Evolutionary conservation across 2,329 filamentous ascomycete species (phyloP).

Genomic region (Penicillium vulpinum): DNA sequence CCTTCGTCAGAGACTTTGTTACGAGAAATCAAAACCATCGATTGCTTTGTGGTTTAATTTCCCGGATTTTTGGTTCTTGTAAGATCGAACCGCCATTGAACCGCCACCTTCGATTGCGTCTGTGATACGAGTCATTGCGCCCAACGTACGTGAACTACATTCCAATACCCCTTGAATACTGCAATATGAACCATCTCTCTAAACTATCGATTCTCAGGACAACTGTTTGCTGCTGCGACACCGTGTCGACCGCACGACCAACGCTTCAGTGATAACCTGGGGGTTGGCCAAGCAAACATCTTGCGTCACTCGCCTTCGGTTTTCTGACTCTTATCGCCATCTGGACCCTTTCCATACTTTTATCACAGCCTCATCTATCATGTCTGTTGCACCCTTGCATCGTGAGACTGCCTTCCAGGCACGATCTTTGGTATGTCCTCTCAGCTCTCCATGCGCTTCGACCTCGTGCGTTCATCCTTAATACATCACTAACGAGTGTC

Average conservation of each 20-base stretch:
- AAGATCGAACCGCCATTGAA: slow-evolving; percentile 19
- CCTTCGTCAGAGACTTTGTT: not conserved
- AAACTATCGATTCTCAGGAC: not conserved
- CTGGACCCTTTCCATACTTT: slow-evolving; percentile 2
- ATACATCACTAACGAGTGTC: not conserved
- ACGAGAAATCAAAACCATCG: not conserved
- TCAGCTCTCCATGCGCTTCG: not conserved
- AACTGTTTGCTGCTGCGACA: not conserved
- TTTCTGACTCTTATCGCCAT: not conserved
- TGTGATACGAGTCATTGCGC: slow-evolving; percentile 5
- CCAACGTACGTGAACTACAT: slow-evolving; percentile 1
- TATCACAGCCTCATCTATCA: slow-evolving; percentile 23
- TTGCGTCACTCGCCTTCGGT: not conserved
- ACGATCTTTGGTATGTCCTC: slow-evolving; percentile 46
- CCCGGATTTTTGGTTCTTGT: not conserved
- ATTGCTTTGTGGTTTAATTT: not conserved
- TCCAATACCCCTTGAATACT: not conserved
- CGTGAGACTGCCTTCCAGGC: slow-evolving; percentile 49
- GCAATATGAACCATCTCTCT: not conserved
- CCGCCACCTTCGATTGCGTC: slow-evolving; percentile 18
- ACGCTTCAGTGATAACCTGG: slow-evolving; percentile 1
- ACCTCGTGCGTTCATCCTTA: not conserved
- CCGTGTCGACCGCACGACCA: not conserved
- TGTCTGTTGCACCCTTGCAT: slow-evolving; percentile 47
- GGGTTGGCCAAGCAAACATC: not conserved